These are phyloP conservation scores for Coffea humblotiana DNA, from an alignment of 305 asterid species.

Conservation along the genomic window DNA sequence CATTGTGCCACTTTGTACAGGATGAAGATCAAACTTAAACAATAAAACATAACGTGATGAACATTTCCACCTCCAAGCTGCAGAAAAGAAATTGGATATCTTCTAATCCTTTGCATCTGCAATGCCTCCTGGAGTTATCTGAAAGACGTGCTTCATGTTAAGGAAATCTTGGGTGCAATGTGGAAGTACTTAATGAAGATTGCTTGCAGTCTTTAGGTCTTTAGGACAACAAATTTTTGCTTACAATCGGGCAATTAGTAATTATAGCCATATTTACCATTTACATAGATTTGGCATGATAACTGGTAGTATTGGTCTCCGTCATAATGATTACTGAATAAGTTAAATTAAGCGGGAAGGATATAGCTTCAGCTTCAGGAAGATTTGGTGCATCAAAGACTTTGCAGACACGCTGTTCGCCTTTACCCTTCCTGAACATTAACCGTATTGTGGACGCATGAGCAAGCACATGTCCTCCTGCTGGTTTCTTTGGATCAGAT, in stretches of 20 bases:
- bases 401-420: conserved; percentile 98
- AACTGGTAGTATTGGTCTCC: not conserved
- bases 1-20: not conserved
- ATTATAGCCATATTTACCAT: not conserved
- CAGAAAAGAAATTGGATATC: not conserved
- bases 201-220: not conserved
- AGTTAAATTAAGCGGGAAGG: conserved; percentile 39
- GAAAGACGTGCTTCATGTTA: conserved; percentile 67
- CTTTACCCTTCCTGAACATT: conserved; percentile 99
- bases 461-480: conserved; percentile 98
- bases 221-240: not conserved
- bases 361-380: conserved; percentile 96
- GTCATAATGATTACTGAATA: conserved; percentile 2
- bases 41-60: not conserved
- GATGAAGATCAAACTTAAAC: not conserved
- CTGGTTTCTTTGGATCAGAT: conserved; percentile 96
- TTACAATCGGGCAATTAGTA: not conserved
- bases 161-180: conserved; percentile 29
- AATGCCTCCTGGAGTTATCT: conserved; percentile 96
- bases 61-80: not conserved
- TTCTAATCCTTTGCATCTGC: conserved; percentile 87
- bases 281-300: not conserved
- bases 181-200: not conserved
- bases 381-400: conserved; percentile 97
- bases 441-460: conserved; percentile 94